Conservation (phyloP, 805 yeast genomes). For the Saccharomycopsis synnaedendra region DNA sequence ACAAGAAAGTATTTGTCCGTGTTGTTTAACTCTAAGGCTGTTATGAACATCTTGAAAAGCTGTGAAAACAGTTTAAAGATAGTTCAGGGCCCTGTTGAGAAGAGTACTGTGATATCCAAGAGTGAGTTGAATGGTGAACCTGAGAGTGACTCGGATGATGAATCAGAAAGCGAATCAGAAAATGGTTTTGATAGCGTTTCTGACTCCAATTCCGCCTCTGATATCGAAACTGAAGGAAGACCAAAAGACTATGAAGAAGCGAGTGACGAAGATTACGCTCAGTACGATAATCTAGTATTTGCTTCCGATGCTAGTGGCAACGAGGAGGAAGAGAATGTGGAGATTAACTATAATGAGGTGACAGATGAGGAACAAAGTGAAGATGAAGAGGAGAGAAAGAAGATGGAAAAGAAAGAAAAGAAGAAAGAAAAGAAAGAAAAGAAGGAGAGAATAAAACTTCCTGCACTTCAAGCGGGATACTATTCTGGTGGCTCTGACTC, state of each 20-base stretch:
- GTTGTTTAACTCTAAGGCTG: constrained; percentile 32
- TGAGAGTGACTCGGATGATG: constrained; percentile 5
- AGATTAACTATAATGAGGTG: constrained; percentile 41
- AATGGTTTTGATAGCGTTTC: constrained; percentile 6
- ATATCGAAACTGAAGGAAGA: too few relatives aligned
- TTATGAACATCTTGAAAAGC: constrained; percentile 23
- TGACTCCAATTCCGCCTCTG: background rate
- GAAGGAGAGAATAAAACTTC: constrained; percentile 34
- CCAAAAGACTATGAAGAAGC: constrained; percentile 17
- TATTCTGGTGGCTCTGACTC: constrained; percentile 75
- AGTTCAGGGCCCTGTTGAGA: constrained; percentile 32
- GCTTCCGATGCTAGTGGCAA: constrained; percentile 35
- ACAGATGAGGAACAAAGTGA: constrained; percentile 56
- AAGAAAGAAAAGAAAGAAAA: constrained; percentile 21
- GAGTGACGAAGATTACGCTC: constrained; percentile 16
- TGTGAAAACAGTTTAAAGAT: constrained; percentile 30
- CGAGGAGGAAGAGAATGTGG: constrained; percentile 20
- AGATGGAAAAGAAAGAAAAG: constrained; percentile 17
- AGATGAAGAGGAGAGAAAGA: constrained; percentile 21
- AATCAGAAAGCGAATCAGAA: constrained; percentile 17
- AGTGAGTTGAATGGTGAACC: constrained; percentile 19
- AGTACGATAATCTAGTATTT: constrained; percentile 29
- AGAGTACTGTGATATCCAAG: constrained; percentile 18
- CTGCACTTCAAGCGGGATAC: constrained; percentile 71
- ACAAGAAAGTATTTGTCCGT: constrained; percentile 36